Evolutionary conservation across 106 monocot species (phyloP), one percentile per base, ranked within the genome.

Genomic region (Amphibolis antarctica): DNA sequence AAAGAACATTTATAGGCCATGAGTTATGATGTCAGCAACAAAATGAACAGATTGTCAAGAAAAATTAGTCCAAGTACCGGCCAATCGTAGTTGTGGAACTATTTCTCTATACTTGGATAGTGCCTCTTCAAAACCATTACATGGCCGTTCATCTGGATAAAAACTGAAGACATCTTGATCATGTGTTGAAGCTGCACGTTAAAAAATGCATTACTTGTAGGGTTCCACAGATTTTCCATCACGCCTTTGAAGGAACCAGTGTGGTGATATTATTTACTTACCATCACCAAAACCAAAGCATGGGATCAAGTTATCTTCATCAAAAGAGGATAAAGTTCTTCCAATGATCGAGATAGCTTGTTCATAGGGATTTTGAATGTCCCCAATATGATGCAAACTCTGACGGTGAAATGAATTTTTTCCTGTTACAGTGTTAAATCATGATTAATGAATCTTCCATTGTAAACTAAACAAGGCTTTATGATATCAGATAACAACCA

Each of bases 261-360:
- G 48, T n/a, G 3, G 15, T 56, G 56, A 25, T 56, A 27, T 49
- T 56, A 1, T 13, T 25, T 45, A 49, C 36, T 72, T 81, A 93
- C 93, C 88, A 77, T 93, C 88, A 55, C 93, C 93, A 75, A 93
- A 93, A 18, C 93, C 93, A 77, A 83, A 93, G 54, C 93, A 93
- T 24, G 93, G 93, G 46, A 93, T 93, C 49, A 83, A 67, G 58
- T 93, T 86, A 74, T 93, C 93, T 36, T 93, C 93, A 59, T 88
- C 93, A 75, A 93, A 93, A 58, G 69, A 66, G 46, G 93, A 85
- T 28, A 93, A 55, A 29, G 88, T 93, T 59, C 65, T 76, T 36
- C 93, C 93, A 49, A 89, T 85, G 20, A 93, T 93, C 12, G 93
- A 86, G 59, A 93, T 93, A 51, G 93, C 93, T 62, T 86, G 85